These are phyloP conservation scores for Boletus reticulatus DNA, from an alignment of 768 basidiomycete genomes.

Conservation along the genomic window DNA sequence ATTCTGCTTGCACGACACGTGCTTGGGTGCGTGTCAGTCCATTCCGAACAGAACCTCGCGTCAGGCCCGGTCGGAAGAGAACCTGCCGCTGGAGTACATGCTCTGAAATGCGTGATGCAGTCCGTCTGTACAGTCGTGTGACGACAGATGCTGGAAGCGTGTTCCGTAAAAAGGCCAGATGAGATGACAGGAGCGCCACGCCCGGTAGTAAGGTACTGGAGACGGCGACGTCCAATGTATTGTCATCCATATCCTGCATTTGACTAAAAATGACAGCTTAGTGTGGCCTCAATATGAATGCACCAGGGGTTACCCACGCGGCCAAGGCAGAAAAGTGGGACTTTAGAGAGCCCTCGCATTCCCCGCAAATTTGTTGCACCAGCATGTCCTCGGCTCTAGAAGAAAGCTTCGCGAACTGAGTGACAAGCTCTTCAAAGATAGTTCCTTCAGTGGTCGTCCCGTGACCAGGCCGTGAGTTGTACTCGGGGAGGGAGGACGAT, in stretches of 20 bases:
- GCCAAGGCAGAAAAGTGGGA: conserved; percentile 60
- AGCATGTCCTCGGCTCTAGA: conserved; percentile 86
- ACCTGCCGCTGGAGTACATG: conserved; percentile 85
- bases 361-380: conserved; percentile 75
- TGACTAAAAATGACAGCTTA: conserved; percentile 12
- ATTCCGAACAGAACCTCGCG: conserved; percentile 28
- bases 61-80: conserved; percentile 70
- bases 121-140: conserved; percentile 70
- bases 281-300: background rate
- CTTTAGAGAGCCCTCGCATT: conserved; percentile 76
- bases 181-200: conserved; percentile 77
- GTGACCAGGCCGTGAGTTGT: conserved; percentile 15
- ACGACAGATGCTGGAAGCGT: conserved; percentile 59
- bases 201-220: conserved; percentile 73
- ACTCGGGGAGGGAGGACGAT: conserved; percentile 49
- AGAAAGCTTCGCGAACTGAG: conserved; percentile 57
- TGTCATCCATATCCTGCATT: conserved; percentile 7
- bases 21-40: conserved; percentile 46
- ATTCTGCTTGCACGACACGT: conserved; percentile 62
- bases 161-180: conserved; percentile 64
- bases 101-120: conserved; percentile 65
- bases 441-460: conserved; percentile 50
- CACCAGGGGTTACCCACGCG: conserved; percentile 32
- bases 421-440: conserved; percentile 77
- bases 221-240: conserved; percentile 42